Conservation (phyloP, 805 yeast species). For the Lipomyces orientalis region DNA sequence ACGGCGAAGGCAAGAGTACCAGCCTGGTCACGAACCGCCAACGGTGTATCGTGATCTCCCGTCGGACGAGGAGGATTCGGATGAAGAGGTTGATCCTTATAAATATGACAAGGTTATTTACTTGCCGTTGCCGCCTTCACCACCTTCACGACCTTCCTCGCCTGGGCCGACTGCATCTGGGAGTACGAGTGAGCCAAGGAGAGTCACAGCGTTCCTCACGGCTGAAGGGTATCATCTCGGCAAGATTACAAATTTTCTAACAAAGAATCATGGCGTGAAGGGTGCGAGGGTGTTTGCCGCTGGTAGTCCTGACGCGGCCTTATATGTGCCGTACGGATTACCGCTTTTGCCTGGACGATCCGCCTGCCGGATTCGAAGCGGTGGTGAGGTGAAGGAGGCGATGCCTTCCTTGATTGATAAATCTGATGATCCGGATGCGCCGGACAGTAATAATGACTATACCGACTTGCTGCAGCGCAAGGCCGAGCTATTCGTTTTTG, state of each 20-base stretch:
- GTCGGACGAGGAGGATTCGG: background rate
- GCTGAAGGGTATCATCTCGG: conserved; percentile 79
- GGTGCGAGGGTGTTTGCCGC: conserved; percentile 67
- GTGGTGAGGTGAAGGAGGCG: conserved; percentile 1
- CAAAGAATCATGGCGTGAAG: conserved; percentile 75
- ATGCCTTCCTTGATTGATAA: conserved; percentile 49
- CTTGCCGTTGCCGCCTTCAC: conserved; percentile 15
- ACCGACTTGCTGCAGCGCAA: conserved; percentile 43
- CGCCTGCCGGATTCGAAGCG: conserved; percentile 72
- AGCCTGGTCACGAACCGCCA: background rate
- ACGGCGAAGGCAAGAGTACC: conserved; percentile 6
- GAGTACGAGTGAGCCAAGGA: conserved; percentile 24
- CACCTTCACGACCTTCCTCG: conserved; percentile 2
- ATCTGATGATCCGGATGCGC: conserved; percentile 14
- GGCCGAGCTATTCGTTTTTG: conserved; percentile 85
- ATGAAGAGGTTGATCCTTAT: conserved; percentile 5
- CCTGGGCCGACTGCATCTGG: background rate
- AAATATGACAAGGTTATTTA: conserved; percentile 6
- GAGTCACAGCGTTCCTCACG: conserved; percentile 91
- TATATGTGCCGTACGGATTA: conserved; percentile 85
- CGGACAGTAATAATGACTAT: conserved; percentile 13
- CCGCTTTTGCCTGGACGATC: conserved; percentile 79
- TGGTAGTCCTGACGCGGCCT: conserved; percentile 68
- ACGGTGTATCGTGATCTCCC: background rate
- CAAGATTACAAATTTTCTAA: conserved; percentile 66